phyloP scores from a whole-genome alignment of 768 basidiomycete genomes.

The Filobasidium wieringae region DNA sequence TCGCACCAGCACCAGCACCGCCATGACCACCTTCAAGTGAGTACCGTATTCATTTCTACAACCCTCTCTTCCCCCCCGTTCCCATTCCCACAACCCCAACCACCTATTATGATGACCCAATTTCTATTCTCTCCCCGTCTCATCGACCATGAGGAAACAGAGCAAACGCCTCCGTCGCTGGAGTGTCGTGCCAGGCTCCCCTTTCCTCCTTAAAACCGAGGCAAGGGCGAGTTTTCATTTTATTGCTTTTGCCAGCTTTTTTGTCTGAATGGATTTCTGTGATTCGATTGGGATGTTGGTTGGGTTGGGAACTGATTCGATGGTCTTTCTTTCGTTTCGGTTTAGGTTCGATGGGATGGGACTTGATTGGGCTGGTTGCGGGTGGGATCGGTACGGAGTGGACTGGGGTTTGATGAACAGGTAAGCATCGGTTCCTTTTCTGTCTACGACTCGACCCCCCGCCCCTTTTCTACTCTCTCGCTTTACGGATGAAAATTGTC shows the following conservation, averaged over 20 bases:
- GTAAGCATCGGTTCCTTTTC: constrained; percentile 2
- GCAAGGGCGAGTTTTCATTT: constrained; percentile 30
- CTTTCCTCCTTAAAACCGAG: too few relatives aligned
- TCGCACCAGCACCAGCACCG: too few relatives aligned
- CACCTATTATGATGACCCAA: constrained; percentile 37
- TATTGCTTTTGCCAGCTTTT: constrained; percentile 40
- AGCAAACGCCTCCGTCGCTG: constrained; percentile 38
- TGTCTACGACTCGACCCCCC: background rate
- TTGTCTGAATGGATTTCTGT: constrained; percentile 32
- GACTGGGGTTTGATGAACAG: too few relatives aligned
- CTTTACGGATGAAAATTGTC: constrained; percentile 31
- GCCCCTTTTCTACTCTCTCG: background rate
- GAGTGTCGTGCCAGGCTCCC: constrained; percentile 27
- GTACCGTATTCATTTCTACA: background rate
- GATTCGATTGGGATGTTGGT: background rate
- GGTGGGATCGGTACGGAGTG: too few relatives aligned
- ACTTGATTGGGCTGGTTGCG: too few relatives aligned
- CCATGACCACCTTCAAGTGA: too few relatives aligned
- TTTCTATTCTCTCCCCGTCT: constrained; percentile 40
- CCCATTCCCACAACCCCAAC: constrained; percentile 1
- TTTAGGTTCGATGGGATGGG: background rate
- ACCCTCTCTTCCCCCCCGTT: background rate
- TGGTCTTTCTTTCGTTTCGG: background rate
- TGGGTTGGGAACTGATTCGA: constrained; percentile 1
- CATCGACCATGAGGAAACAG: constrained; percentile 40